Conservation (phyloP, 495 filamentous ascomycete species). For the Hyaloscypha finlandica region DNA sequence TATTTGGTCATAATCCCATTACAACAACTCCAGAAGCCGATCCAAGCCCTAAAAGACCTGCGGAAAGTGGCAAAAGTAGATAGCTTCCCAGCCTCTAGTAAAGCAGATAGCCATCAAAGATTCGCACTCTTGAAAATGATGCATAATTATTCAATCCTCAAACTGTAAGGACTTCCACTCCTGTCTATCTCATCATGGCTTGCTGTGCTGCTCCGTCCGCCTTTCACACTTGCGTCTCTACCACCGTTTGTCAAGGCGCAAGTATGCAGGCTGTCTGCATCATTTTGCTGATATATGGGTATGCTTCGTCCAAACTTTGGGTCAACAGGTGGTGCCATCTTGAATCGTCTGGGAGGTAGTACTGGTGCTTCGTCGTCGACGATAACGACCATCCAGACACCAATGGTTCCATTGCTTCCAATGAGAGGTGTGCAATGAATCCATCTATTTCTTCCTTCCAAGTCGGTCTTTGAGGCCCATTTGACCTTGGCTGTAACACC, state of each 20-base stretch:
- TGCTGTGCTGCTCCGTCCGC: background rate
- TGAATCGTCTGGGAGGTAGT: conserved; percentile 12
- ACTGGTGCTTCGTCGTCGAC: conserved; percentile 49
- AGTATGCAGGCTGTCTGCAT: conserved; percentile 6
- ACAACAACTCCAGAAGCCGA: background rate
- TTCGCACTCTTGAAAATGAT: background rate
- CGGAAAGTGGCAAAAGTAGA: background rate
- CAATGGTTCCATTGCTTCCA: conserved; percentile 56
- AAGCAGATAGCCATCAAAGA: conserved; percentile 4
- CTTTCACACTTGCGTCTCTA: conserved; percentile 5
- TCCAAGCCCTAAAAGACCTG: background rate
- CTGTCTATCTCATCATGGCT: conserved; percentile 9
- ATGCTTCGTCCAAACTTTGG: conserved; percentile 20
- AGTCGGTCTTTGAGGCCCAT: conserved; percentile 50
- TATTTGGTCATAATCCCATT: background rate
- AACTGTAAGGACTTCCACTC: conserved; percentile 21
- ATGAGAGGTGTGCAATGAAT: conserved; percentile 64
- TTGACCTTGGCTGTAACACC: conserved; percentile 62
- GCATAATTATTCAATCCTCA: conserved; percentile 23
- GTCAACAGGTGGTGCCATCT: conserved; percentile 33
- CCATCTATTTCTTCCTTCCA: conserved; percentile 55
- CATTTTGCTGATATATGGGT: conserved; percentile 1
- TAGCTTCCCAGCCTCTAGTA: background rate
- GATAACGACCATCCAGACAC: conserved; percentile 68
- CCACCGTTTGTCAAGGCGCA: conserved; percentile 19